Conservation (phyloP, 2,329 filamentous ascomycete genomes). For the Apiospora phragmitis region DNA sequence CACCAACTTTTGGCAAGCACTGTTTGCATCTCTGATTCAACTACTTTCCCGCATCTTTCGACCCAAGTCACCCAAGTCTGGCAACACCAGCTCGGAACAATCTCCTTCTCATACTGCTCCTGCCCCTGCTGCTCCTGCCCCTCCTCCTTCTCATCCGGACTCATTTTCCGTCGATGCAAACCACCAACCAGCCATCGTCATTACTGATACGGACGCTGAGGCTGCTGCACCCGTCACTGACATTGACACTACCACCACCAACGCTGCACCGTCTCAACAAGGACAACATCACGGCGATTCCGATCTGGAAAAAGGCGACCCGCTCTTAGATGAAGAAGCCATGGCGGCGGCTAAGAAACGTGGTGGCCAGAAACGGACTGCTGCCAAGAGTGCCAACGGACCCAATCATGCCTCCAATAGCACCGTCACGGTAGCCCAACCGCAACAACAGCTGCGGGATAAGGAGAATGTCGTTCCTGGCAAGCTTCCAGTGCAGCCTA, state of each 20-base stretch:
- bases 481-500: slow-evolving; percentile 6
- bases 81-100: slow-evolving; percentile 21
- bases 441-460: slow-evolving; percentile 9
- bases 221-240: slow-evolving; percentile 5
- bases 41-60: slow-evolving; percentile 29
- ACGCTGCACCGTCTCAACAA: neutral
- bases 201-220: neutral
- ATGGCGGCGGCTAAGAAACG: slow-evolving; percentile 31
- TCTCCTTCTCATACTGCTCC: slow-evolving; percentile 14
- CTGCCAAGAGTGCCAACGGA: slow-evolving; percentile 17
- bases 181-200: neutral
- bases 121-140: neutral
- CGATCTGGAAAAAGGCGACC: slow-evolving; percentile 5
- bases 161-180: neutral
- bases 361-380: slow-evolving; percentile 28
- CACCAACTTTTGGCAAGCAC: slow-evolving; percentile 31
- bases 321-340: slow-evolving; percentile 16
- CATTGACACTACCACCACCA: neutral
- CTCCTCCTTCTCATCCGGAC: neutral
- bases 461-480: slow-evolving; percentile 17
- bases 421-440: neutral
- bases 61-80: neutral
- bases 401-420: neutral
- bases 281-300: neutral
- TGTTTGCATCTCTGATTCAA: slow-evolving; percentile 29